Percentiles rank a stretch among this genome's conserved stretches.
These are phyloP conservation scores for Cocos nucifera DNA, from an alignment of 176 grass and related monocot genomes.

Conservation along the genomic window DNA sequence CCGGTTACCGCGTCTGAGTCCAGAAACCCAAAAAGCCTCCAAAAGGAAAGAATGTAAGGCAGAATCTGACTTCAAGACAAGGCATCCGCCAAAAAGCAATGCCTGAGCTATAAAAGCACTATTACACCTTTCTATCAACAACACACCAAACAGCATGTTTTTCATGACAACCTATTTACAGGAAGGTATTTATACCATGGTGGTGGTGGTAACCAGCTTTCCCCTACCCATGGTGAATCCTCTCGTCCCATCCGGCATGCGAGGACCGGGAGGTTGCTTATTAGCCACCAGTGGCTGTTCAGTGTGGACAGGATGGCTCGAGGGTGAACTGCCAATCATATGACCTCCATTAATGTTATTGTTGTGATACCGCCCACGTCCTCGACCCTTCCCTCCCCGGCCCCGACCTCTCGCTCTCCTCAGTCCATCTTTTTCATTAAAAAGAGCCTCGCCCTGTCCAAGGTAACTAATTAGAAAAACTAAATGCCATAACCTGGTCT, in stretches of 20 bases:
- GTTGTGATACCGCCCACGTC: conserved; percentile 31
- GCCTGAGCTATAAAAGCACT: background rate
- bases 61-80: background rate
- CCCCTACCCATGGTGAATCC: conserved; percentile 21
- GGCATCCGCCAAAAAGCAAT: background rate
- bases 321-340: conserved; percentile 33
- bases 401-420: conserved; percentile 42
- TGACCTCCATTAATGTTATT: conserved; percentile 25
- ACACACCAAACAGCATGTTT: conserved; percentile 8
- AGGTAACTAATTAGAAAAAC: conserved; percentile 7
- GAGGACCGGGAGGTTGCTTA: conserved; percentile 15
- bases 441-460: conserved; percentile 37
- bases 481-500: too few species aligned
- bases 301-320: conserved; percentile 1
- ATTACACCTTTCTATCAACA: conserved; percentile 5
- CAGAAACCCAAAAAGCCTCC: too few species aligned
- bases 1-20: too few species aligned
- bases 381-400: conserved; percentile 39
- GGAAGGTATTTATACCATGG: conserved; percentile 7
- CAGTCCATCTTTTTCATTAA: conserved; percentile 32
- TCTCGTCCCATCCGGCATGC: conserved; percentile 17
- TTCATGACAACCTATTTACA: background rate
- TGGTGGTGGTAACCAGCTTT: background rate
- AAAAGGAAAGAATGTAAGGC: too few species aligned
- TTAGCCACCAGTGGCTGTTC: conserved; percentile 2